Percentiles rank a stretch among this genome's conserved stretches.
Conservation (phyloP, 768 basidiomycete species). For the Collybia mongolica region DNA sequence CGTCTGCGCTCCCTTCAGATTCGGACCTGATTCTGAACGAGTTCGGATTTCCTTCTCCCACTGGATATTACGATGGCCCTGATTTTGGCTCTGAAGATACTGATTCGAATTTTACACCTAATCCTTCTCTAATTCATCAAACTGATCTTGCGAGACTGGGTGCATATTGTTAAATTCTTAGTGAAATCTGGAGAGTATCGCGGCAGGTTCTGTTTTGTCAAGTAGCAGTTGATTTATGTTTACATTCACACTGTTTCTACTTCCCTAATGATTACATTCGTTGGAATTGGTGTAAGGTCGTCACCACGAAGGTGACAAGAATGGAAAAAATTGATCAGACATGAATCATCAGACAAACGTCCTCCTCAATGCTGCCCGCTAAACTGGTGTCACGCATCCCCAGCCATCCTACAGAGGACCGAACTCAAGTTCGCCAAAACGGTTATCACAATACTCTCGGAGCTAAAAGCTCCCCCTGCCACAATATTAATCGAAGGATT, state of each 20-base stretch:
- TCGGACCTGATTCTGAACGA: background rate
- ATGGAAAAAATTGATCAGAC: conserved; percentile 19
- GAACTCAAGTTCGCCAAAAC: conserved; percentile 11
- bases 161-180: background rate
- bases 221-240: too few relatives aligned
- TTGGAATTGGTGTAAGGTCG: too few relatives aligned
- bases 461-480: conserved; percentile 40
- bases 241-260: too few relatives aligned
- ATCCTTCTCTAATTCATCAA: too few relatives aligned
- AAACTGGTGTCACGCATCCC: conserved; percentile 10
- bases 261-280: too few relatives aligned
- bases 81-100: too few relatives aligned
- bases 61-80: too few relatives aligned
- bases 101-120: too few relatives aligned
- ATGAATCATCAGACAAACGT: conserved; percentile 19
- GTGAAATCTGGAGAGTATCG: background rate
- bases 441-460: conserved; percentile 36
- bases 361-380: conserved; percentile 12
- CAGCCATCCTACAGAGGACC: conserved; percentile 7
- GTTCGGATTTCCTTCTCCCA: too few relatives aligned
- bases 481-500: conserved; percentile 20
- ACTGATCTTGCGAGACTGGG: too few relatives aligned
- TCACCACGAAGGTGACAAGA: conserved; percentile 20
- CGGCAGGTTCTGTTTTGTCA: too few relatives aligned
- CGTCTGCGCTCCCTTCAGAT: background rate